Conservation (phyloP, 495 filamentous ascomycete genomes). For the Penicillium dipodomyicola region DNA sequence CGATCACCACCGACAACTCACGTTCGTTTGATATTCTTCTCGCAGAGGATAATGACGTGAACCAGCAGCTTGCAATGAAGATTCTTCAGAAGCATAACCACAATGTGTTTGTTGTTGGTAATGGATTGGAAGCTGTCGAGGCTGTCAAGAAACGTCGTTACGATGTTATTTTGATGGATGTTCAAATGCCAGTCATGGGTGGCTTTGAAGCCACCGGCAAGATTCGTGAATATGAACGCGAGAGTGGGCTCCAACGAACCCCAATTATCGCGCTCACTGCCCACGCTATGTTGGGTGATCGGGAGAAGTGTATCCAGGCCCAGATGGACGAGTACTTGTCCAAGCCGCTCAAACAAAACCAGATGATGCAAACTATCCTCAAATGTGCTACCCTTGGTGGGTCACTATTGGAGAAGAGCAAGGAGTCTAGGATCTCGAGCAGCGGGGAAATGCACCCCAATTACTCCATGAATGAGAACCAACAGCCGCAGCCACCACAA, state of each 20-base stretch:
- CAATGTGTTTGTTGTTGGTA: slow-evolving; percentile 91
- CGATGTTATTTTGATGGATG: slow-evolving; percentile 98
- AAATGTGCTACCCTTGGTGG: slow-evolving; percentile 93
- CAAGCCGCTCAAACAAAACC: slow-evolving; percentile 96
- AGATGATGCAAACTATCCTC: slow-evolving; percentile 97
- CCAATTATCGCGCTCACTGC: slow-evolving; percentile 97
- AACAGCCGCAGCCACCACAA: slow-evolving; percentile 23
- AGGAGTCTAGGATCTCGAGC: slow-evolving; percentile 55
- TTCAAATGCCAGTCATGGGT: slow-evolving; percentile 99
- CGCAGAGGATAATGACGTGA: slow-evolving; percentile 97
- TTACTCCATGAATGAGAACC: slow-evolving; percentile 31
- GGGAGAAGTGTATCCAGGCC: slow-evolving; percentile 96
- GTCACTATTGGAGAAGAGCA: slow-evolving; percentile 72
- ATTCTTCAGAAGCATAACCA: slow-evolving; percentile 98
- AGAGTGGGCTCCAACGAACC: slow-evolving; percentile 69
- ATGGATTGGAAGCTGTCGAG: slow-evolving; percentile 89
- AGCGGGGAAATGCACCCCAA: slow-evolving; percentile 52
- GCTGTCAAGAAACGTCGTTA: slow-evolving; percentile 85
- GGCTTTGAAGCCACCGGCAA: slow-evolving; percentile 97
- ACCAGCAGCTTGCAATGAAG: slow-evolving; percentile 93
- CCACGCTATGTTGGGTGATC: slow-evolving; percentile 98
- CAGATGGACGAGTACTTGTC: slow-evolving; percentile 99
- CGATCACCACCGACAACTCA: slow-evolving; percentile 88
- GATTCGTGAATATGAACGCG: slow-evolving; percentile 91
- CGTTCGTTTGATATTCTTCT: slow-evolving; percentile 95